Evolutionary conservation across 179 eudicot species (phyloP), one percentile per base, ranked within the genome.

Genomic region (Beta corolliflora): DNA sequence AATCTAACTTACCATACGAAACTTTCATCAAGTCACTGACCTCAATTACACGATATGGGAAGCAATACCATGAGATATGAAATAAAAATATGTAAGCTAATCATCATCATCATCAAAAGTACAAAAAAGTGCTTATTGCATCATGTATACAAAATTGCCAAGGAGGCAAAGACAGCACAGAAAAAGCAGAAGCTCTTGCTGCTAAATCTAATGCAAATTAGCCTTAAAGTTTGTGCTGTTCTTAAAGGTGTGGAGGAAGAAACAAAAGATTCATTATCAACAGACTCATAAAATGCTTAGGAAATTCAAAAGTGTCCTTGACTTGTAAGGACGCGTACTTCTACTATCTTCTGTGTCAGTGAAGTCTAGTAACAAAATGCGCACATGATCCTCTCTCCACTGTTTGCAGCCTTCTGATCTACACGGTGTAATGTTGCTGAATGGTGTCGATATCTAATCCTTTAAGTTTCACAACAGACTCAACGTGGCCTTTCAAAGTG

Each of bases 401-500:
- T 75, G 23, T 44, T 48, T 31, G 31, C 7, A 45, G 50, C 13
- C 53, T 70, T 76, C 55, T 56, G 63, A 55, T 77, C 85, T 81
- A 88, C 73, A 88, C 82, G 2, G 90, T 88, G 81, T 88, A 88
- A 75, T 88, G 86, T 73, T 86, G 88, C 71, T 86, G 88, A 36
- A 88, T 84, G 81, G 79, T 86, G 56, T 88, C 87, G 41, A 86
- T 80, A 82, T 88, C 90, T 36, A 88, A 45, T 3, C 88, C 88
- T 75, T 88, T 88, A 69, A 88, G 88, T 63, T 88, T 88, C 80
- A 86, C 88, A 23, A 86, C 90, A 0, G 90, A 88, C 64, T 88
- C 90, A 3, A 86, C 88, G 23, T 88, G 90, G n/a, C 87, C 88
- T 77, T 88, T 88, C 79, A 88, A 52, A 23, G 90, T 88, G 69